Evolutionary conservation across 768 basidiomycete species (phyloP).

Genomic region (Peribolospora baueri): DNA sequence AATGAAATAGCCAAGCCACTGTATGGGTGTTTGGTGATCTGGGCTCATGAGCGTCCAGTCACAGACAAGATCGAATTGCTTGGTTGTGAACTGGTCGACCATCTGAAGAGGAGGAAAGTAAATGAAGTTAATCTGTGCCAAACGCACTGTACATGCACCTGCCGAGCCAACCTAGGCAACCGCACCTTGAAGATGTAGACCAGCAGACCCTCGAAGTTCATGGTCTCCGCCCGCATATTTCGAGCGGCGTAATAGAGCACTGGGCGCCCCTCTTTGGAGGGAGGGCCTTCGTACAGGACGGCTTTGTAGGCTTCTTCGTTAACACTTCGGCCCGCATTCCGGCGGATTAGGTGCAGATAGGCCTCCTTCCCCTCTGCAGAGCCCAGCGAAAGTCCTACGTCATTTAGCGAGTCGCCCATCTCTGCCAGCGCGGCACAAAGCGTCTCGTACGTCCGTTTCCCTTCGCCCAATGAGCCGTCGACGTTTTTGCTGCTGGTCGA

Average conservation of each 20-base stretch:
- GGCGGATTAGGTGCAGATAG: not conserved
- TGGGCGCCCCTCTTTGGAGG: constrained; percentile 5
- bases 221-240: constrained; percentile 48
- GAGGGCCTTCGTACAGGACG: not conserved
- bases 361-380: not conserved
- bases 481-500: constrained; percentile 63
- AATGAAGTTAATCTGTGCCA: no score
- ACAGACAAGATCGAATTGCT: constrained; percentile 41
- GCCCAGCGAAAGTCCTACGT: constrained; percentile 22
- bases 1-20: constrained; percentile 54
- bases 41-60: constrained; percentile 60
- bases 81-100: not conserved
- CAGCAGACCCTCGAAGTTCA: constrained; percentile 54
- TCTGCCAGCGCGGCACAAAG: constrained; percentile 59
- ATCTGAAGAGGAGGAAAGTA: not conserved
- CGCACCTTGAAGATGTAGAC: constrained; percentile 51
- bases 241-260: constrained; percentile 39
- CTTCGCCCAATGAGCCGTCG: constrained; percentile 19
- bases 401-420: constrained; percentile 42
- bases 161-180: no score
- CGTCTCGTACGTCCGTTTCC: constrained; percentile 63
- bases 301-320: not conserved
- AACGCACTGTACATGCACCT: no score
- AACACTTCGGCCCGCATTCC: not conserved
- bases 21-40: constrained; percentile 50